A percentile compares a stretch with the other conserved stretches of the same genome.
Evolutionary conservation across 129 eudicot genomes (phyloP).

Genomic region (Pittosporum tobira): DNA sequence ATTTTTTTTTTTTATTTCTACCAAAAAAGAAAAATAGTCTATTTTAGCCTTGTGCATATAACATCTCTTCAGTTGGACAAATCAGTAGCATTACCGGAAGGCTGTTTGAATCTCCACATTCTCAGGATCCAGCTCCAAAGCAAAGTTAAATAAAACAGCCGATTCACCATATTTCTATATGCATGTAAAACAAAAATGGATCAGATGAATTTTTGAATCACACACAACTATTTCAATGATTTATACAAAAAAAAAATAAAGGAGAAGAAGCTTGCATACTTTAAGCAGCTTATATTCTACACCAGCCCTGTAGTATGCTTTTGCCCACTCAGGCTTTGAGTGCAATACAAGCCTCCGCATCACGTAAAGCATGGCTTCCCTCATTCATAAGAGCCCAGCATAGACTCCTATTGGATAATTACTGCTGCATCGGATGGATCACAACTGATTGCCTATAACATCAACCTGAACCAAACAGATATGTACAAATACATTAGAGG

Average conservation of each 20-base stretch:
- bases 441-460: slow-evolving; percentile 8
- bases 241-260: no score
- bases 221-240: no score
- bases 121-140: slow-evolving; percentile 16
- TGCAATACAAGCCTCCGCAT: slow-evolving; percentile 21
- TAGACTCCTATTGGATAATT: slow-evolving; percentile 26
- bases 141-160: slow-evolving; percentile 7
- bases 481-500: no score
- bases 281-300: slow-evolving; percentile 17
- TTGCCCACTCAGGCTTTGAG: slow-evolving; percentile 21
- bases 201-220: not conserved
- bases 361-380: slow-evolving; percentile 19
- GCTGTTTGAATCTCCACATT: slow-evolving; percentile 20
- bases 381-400: slow-evolving; percentile 26
- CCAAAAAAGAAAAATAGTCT: no score
- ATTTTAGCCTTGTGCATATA: no score
- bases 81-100: slow-evolving; percentile 12
- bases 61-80: no score
- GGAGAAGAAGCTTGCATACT: no score
- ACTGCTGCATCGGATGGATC: slow-evolving; percentile 19
- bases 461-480: not conserved
- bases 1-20: no score
- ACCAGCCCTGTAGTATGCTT: slow-evolving; percentile 32
- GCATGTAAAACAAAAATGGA: not conserved
- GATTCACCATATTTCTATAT: slow-evolving; percentile 7